Evolutionary conservation across 2,329 filamentous ascomycete species (phyloP), one percentile per base, ranked within the genome.

Genomic region (Arachnomyces sp.): DNA sequence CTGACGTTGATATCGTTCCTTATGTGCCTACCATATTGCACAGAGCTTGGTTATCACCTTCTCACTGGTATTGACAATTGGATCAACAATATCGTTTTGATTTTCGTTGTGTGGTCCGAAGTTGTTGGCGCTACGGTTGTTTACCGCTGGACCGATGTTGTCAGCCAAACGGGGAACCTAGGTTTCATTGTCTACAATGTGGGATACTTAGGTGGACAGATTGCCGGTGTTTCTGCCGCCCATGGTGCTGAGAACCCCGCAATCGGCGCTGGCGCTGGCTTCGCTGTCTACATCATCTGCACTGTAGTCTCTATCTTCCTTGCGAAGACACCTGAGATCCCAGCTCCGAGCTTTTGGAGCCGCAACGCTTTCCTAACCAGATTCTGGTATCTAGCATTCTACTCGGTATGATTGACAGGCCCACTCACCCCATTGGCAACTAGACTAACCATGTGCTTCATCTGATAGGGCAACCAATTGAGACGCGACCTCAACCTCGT

Each of bases 51-150:
- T 3, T 76, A 72, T 51, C 71, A 74, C 42, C 63, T 77, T 0
- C 62, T 77, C 2, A 66, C 70, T 17, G 74, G 72, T 1, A 64
- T 77, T 11, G 74, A 77, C 39, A 58, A 66, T 2, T 77, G 73
- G 73, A 65, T 73, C 43, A 77, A 74, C 51, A 72, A 77, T 46
- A 63, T 77, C 1, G 68, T 67, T 2, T 56, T 78, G 2, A 73
- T 77, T 12, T 78, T 77, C 45, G 72, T 76, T 11, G 74, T 77
- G 7, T 77, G 70, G 60, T 63, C 67, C 11, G 74, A 78, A 49
- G 68, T 72, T 13, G 65, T 70, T 4, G 66, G 67, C 20, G 66
- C 73, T 0, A 76, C 72, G 0, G 73, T 70, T 0, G 60, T 75
- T 4, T 78, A 78, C 48, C 72, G 74, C 34, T 77, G 71, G 68